phyloP scores from a whole-genome alignment of 176 grass and related monocot species.

The Oryza glaberrima region DNA sequence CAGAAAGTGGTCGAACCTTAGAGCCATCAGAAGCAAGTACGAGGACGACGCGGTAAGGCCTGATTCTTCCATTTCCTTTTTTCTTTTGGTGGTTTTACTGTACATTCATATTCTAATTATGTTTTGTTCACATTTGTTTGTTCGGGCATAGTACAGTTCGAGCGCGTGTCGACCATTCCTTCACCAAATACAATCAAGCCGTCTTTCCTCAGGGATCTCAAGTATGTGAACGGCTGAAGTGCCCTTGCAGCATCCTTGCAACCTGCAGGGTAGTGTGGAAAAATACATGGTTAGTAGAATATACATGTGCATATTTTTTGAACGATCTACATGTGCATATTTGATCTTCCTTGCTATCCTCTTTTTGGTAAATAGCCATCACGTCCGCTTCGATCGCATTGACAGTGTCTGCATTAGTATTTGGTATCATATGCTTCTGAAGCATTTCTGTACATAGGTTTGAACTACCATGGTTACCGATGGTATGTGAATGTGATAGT shows the following conservation, averaged over 20 bases:
- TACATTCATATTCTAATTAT: background rate
- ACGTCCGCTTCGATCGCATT: background rate
- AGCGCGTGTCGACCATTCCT: slow-evolving; percentile 25
- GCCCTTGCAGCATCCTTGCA: background rate
- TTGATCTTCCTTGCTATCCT: background rate
- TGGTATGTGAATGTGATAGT: slow-evolving; percentile 12
- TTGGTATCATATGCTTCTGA: background rate
- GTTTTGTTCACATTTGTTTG: slow-evolving; percentile 3
- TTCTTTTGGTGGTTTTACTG: background rate
- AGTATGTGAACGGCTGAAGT: background rate
- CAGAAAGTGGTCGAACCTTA: slow-evolving; percentile 28
- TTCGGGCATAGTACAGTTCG: slow-evolving; percentile 36
- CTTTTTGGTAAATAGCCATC: slow-evolving; percentile 17
- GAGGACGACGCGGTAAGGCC: background rate
- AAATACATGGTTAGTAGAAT: slow-evolving; percentile 23
- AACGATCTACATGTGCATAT: background rate
- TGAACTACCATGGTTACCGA: background rate
- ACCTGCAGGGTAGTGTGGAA: background rate
- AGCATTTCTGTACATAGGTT: slow-evolving; percentile 16
- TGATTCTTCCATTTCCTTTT: background rate
- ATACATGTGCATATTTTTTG: background rate
- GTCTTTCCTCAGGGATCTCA: slow-evolving; percentile 36
- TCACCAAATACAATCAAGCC: slow-evolving; percentile 24
- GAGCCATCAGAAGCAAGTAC: slow-evolving; percentile 41
- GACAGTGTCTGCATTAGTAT: background rate